A percentile compares a stretch with the other conserved stretches of the same genome.
Conservation (phyloP, 2,329 filamentous ascomycete species). For the Cytospora mali region DNA sequence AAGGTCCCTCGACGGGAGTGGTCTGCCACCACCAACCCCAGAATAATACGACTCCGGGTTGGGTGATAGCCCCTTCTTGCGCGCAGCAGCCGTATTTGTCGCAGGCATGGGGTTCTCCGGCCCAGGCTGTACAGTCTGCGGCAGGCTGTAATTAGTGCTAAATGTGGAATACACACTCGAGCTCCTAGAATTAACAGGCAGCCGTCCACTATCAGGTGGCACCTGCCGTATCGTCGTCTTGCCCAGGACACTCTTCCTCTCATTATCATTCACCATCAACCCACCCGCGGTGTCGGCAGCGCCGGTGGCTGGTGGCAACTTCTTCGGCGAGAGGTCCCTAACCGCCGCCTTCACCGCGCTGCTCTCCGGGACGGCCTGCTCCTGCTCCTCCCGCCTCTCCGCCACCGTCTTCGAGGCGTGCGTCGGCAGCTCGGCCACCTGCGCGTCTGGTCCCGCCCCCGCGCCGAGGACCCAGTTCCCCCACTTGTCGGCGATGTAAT, state of each 20-base stretch:
- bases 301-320: conserved; percentile 33
- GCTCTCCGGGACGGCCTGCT: conserved; percentile 12
- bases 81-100: conserved; percentile 1
- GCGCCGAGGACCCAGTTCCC: conserved; percentile 57
- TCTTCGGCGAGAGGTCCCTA: conserved; percentile 27
- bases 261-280: neutral
- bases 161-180: conserved; percentile 42
- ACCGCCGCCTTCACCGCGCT: conserved; percentile 30
- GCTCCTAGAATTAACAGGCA: conserved; percentile 32
- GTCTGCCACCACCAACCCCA: neutral
- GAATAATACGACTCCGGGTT: conserved; percentile 16
- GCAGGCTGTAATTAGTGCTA: conserved; percentile 34
- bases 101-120: conserved; percentile 30
- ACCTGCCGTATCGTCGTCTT: conserved; percentile 25
- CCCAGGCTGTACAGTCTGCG: conserved; percentile 29
- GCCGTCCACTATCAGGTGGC: conserved; percentile 22
- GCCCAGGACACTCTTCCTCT: neutral
- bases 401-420: conserved; percentile 24
- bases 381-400: conserved; percentile 23
- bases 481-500: conserved; percentile 55
- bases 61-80: conserved; percentile 3
- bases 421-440: conserved; percentile 34
- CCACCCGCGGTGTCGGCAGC: too few relatives aligned
- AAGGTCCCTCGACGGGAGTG: conserved; percentile 6
- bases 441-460: conserved; percentile 36